These are phyloP conservation scores for Stagonosporopsis chrysanthemi DNA, from an alignment of 2,329 filamentous ascomycete genomes.

Conservation along the genomic window DNA sequence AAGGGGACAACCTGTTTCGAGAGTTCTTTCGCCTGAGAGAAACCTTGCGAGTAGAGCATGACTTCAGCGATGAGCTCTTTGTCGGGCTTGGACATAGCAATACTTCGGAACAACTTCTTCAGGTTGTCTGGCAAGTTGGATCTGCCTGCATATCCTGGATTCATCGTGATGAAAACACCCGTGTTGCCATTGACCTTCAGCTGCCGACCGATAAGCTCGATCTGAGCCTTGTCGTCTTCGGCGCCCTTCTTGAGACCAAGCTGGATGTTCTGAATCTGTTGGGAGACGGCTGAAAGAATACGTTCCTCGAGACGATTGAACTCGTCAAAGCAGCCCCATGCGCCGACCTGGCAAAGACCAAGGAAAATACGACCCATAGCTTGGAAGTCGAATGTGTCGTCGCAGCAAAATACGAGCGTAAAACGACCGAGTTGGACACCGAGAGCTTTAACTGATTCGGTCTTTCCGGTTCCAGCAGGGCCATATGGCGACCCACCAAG, in stretches of 20 bases:
- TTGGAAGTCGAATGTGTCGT: slow-evolving; percentile 99
- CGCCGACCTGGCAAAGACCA: slow-evolving; percentile 97
- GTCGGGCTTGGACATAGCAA: slow-evolving; percentile 99
- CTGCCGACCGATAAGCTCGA: slow-evolving; percentile 92
- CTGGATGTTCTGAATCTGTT: slow-evolving; percentile 99
- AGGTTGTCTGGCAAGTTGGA: slow-evolving; percentile 98
- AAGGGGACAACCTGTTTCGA: slow-evolving; percentile 98
- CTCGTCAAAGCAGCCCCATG: slow-evolving; percentile 99
- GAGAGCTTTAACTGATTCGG: slow-evolving; percentile 97
- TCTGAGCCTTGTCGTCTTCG: slow-evolving; percentile 83
- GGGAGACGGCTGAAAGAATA: slow-evolving; percentile 96
- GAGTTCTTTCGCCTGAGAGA: slow-evolving; percentile 92
- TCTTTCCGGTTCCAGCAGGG: slow-evolving; percentile 97
- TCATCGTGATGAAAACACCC: slow-evolving; percentile 99
- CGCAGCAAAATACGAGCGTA: slow-evolving; percentile 98
- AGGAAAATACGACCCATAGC: slow-evolving; percentile 99
- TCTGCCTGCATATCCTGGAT: slow-evolving; percentile 96
- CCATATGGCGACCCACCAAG: slow-evolving; percentile 97
- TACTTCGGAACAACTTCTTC: slow-evolving; percentile 99
- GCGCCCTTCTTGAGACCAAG: slow-evolving; percentile 86
- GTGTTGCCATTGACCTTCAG: slow-evolving; percentile 90
- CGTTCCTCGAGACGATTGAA: slow-evolving; percentile 99
- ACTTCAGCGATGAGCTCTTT: slow-evolving; percentile 99
- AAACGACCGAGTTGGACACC: slow-evolving; percentile 96
- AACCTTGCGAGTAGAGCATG: slow-evolving; percentile 99